Evolutionary conservation across 331 rosid species (phyloP).

Genomic region (Prunus yedoensis): DNA sequence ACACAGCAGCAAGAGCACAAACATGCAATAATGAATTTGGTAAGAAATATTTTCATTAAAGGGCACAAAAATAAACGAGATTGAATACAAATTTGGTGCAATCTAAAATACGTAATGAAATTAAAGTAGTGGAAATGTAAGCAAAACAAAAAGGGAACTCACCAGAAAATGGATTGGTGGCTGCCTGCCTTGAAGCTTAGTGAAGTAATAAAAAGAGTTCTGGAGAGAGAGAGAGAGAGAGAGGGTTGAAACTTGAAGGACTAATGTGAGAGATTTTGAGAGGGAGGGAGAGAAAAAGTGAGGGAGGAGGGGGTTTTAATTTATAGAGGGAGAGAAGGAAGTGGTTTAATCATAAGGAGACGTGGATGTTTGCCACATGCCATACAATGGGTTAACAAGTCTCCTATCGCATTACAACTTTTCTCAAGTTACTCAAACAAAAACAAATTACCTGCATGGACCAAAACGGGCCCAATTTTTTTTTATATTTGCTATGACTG

Average conservation of each 20-base stretch:
- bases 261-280: neutral
- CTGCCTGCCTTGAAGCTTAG: neutral
- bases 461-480: slow-evolving; percentile 1
- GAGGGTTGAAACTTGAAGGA: neutral
- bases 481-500: too few relatives aligned
- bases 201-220: neutral
- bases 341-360: slow-evolving; percentile 12
- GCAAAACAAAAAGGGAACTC: neutral
- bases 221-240: neutral
- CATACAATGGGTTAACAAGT: slow-evolving; percentile 3
- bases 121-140: neutral
- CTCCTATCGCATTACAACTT: too few relatives aligned
- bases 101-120: neutral
- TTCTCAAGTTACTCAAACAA: too few relatives aligned
- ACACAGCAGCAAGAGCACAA: neutral
- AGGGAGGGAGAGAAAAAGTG: neutral
- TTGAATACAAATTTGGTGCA: too few relatives aligned
- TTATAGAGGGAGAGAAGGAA: slow-evolving; percentile 24
- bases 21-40: neutral
- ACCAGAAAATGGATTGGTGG: neutral
- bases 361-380: slow-evolving; percentile 47
- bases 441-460: neutral
- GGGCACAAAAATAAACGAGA: too few relatives aligned
- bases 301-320: slow-evolving; percentile 4
- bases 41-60: neutral